Base-by-base conservation (phyloP, 306 rosid genomes). In the Rosa multiflora region DNA sequence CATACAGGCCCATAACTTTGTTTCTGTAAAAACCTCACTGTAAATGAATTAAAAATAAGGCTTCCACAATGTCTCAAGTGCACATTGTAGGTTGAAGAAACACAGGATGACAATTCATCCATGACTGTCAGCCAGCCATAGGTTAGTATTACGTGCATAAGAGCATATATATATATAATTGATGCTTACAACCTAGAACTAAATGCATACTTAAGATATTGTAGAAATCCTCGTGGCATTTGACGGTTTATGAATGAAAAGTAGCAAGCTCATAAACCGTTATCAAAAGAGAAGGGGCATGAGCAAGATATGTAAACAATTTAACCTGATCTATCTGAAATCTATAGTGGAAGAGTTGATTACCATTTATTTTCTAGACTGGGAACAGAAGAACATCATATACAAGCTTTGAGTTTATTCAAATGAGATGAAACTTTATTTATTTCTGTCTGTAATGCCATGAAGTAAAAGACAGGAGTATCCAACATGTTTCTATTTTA, bases 1-100 rank as follows among this genome's bases (percentile, higher is more conserved):
- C 69, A 74, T 58, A 74, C 17, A 14, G 3, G 21, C 40, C 13
- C 14, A 21, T 5, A 70, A 74, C 70, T 83, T 80, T 74, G 62
- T 83, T 56, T 76, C 83, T n/a, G 6, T 43, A 49, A 44, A 18
- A 5, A 39, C 40, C 69, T 75, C 70, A 61, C 26, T 23, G 10
- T 20, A 43, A 75, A 42, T 4, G 43, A 74, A 23, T 20, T 61
- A 9, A 21, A 20, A 59, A 44, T 40, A 67, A 48, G 35, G 59
- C 66, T 23, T 58, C 17, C 70, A 64, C 44, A 14, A 64, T 8
- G 67, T n/a, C 52, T 69, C 73, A 23, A 23, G 13, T 17, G 9
- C 53, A 23, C 40, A 70, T 46, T 32, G 37, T 32, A 32, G 37
- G 37, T 32, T 70, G 55, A 23, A 70, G 74, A 26, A 70, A 70